A percentile compares a stretch with the other conserved stretches of the same genome.
Conservation (phyloP, 257 asterid species). For the Coffea canephora region DNA sequence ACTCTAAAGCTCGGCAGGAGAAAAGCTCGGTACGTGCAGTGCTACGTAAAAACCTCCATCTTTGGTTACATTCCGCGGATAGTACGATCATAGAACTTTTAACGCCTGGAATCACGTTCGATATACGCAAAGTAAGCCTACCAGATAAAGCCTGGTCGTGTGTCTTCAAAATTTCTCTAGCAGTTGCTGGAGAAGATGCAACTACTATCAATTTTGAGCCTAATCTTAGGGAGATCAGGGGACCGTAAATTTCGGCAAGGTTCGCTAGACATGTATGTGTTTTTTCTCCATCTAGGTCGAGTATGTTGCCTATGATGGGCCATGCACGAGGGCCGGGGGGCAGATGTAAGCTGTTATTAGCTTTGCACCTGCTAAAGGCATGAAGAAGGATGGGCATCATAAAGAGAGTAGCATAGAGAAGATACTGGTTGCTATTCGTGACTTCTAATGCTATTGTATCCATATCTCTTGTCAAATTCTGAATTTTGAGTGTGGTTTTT, state of each 20-base stretch:
- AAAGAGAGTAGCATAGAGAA: too few species aligned
- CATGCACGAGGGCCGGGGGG: too few species aligned
- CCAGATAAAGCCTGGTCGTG: not conserved
- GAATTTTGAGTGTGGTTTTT: too few species aligned
- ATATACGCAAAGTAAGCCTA: not conserved
- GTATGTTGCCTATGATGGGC: not conserved
- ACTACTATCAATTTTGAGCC: not conserved
- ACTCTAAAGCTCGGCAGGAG: conserved; percentile 3
- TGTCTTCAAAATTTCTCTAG: not conserved
- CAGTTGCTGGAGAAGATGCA: not conserved
- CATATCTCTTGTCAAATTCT: too few species aligned
- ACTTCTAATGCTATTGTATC: too few species aligned
- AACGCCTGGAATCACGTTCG: not conserved
- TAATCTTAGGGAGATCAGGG: not conserved
- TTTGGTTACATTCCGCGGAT: not conserved
- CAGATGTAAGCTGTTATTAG: too few species aligned
- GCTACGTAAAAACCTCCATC: not conserved
- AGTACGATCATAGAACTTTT: not conserved
- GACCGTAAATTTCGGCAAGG: not conserved
- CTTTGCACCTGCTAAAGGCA: too few species aligned
- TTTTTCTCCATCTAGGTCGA: not conserved
- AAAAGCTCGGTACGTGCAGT: not conserved
- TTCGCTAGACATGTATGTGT: not conserved
- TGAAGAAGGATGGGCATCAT: too few species aligned
- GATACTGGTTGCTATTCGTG: too few species aligned